A percentile compares a stretch with the other conserved stretches of the same genome.
Evolutionary conservation across 352 stramenopile genomes (phyloP).

Genomic region (Peronospora farinosa): DNA sequence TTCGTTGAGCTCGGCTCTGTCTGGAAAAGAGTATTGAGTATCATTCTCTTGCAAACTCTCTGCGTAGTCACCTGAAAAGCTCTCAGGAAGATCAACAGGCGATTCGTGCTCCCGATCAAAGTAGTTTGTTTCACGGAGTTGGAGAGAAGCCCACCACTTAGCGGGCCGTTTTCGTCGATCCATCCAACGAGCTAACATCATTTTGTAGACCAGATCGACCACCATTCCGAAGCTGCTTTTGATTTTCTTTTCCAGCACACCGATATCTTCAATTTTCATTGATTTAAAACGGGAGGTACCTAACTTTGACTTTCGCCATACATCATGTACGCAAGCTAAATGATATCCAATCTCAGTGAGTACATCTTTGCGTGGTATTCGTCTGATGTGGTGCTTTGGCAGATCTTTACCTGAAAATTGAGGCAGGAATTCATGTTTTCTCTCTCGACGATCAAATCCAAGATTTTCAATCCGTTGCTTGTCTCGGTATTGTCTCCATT

Average conservation of each 20-base stretch:
- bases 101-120: not conserved
- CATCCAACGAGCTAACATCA: conserved; percentile 46
- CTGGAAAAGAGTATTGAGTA: not conserved
- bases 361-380: conserved; percentile 22
- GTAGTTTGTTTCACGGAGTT: conserved; percentile 4
- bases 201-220: conserved; percentile 39
- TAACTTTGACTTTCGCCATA: conserved; percentile 28
- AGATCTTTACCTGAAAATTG: conserved; percentile 5
- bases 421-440: conserved; percentile 16
- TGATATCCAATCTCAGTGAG: conserved; percentile 28
- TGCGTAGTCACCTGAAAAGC: not conserved
- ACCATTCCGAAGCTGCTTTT: conserved; percentile 32
- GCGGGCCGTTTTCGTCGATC: conserved; percentile 16
- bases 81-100: conserved; percentile 1
- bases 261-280: conserved; percentile 36
- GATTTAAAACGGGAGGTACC: conserved; percentile 14
- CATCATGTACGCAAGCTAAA: conserved; percentile 11
- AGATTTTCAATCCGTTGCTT: not conserved
- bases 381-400: not conserved
- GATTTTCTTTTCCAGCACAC: conserved; percentile 36
- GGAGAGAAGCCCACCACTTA: conserved; percentile 18
- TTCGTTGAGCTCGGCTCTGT: not conserved
- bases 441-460: conserved; percentile 28
- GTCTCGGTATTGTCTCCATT: conserved; percentile 27
- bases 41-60: not conserved